These are phyloP conservation scores for Solanum neorickii DNA, from an alignment of 257 asterid species.

Conservation along the genomic window DNA sequence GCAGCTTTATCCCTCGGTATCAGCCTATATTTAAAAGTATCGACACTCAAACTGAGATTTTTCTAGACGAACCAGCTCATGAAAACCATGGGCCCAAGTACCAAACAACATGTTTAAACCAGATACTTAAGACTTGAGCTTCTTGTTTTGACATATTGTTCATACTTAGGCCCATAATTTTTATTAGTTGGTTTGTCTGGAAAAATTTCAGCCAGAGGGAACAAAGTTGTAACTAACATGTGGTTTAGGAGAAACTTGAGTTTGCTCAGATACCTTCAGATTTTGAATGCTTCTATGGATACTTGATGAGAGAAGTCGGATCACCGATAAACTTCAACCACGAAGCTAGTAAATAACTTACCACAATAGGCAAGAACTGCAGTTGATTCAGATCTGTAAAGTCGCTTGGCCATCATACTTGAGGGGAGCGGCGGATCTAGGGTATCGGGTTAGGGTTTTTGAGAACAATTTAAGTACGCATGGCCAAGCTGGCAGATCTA, in stretches of 20 bases:
- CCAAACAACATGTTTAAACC: too few species aligned
- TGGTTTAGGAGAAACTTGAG: neutral
- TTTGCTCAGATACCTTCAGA: neutral
- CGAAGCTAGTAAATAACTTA: neutral
- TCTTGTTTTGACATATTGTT: neutral
- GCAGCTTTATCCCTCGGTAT: too few species aligned
- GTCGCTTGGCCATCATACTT: neutral
- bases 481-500: neutral
- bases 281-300: neutral
- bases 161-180: neutral
- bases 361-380: neutral
- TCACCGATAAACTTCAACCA: neutral
- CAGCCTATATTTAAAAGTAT: too few species aligned
- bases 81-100: too few species aligned
- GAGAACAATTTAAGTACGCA: too few species aligned
- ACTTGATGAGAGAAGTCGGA: neutral
- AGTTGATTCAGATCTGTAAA: neutral
- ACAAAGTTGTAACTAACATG: neutral
- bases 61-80: too few species aligned
- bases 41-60: too few species aligned
- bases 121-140: neutral
- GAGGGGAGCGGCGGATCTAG: neutral
- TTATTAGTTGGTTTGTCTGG: neutral
- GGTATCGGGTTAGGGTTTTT: too few species aligned
- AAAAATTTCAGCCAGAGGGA: neutral